A percentile compares a stretch with the other conserved stretches of the same genome.
phyloP scores from a whole-genome alignment of 2,329 filamentous ascomycete species.

The Davidsoniella neocaledoniae region DNA sequence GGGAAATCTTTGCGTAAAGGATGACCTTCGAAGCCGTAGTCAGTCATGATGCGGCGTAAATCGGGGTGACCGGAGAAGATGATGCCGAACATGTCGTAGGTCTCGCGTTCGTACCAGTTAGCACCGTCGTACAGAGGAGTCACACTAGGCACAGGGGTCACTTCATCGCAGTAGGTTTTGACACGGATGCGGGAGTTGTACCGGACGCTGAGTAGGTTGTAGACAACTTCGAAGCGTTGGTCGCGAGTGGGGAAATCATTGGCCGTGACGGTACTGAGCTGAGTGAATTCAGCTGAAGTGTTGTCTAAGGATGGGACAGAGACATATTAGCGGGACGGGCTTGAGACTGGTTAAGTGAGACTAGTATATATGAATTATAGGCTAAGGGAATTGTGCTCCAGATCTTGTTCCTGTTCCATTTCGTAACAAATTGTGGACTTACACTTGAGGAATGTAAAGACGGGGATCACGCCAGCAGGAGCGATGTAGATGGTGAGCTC shows the following conservation, averaged over 20 bases:
- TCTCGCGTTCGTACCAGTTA: conserved; percentile 97
- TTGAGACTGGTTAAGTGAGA: background rate
- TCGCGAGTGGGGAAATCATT: conserved; percentile 93
- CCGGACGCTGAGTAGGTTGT: conserved; percentile 88
- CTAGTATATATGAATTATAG: background rate
- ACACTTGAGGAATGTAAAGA: conserved; percentile 87
- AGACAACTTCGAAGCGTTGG: conserved; percentile 93
- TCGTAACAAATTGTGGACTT: conserved; percentile 14
- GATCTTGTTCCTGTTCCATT: background rate
- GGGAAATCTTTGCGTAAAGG: conserved; percentile 96
- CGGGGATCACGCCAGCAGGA: conserved; percentile 73
- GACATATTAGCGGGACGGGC: conserved; percentile 4
- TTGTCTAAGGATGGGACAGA: conserved; percentile 43
- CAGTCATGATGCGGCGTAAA: conserved; percentile 93
- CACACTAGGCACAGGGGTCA: conserved; percentile 78
- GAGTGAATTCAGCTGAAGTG: conserved; percentile 91
- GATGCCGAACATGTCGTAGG: conserved; percentile 93
- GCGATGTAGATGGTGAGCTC: conserved; percentile 90
- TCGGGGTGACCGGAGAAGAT: conserved; percentile 95
- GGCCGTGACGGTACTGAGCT: conserved; percentile 79
- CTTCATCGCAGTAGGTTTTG: conserved; percentile 97
- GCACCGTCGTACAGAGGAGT: conserved; percentile 80
- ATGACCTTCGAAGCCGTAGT: conserved; percentile 97
- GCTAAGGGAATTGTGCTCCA: background rate
- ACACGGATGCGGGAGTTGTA: conserved; percentile 94